A percentile compares a stretch with the other conserved stretches of the same genome.
phyloP scores from a whole-genome alignment of 2,329 filamentous ascomycete genomes.

The Fusarium clavum region DNA sequence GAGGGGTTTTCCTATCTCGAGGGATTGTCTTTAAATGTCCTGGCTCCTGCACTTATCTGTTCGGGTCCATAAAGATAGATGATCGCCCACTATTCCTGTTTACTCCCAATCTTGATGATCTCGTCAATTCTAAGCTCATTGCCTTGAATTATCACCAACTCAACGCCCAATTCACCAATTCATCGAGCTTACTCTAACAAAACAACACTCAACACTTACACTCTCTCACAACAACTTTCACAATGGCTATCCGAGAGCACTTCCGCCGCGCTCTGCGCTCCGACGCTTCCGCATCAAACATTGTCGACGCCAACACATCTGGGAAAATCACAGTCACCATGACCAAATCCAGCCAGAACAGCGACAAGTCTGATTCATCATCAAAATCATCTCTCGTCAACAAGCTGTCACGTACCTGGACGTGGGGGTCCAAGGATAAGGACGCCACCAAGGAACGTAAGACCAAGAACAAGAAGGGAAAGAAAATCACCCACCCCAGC shows the following conservation, averaged over 20 bases:
- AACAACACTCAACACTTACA: background rate
- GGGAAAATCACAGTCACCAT: slow-evolving; percentile 46
- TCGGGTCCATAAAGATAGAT: slow-evolving; percentile 24
- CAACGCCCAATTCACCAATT: slow-evolving; percentile 2
- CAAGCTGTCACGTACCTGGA: slow-evolving; percentile 49
- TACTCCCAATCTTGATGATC: slow-evolving; percentile 14
- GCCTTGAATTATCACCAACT: slow-evolving; percentile 4
- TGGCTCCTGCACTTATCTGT: slow-evolving; percentile 27
- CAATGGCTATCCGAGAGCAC: slow-evolving; percentile 58
- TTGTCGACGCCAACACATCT: slow-evolving; percentile 49
- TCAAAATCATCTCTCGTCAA: slow-evolving; percentile 48
- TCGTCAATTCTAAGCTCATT: slow-evolving; percentile 20
- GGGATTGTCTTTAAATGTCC: slow-evolving; percentile 39
- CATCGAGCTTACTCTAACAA: slow-evolving; percentile 12
- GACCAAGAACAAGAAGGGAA: slow-evolving; percentile 46
- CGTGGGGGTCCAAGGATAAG: slow-evolving; percentile 48
- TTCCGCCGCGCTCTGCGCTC: slow-evolving; percentile 57
- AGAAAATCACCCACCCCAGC: slow-evolving; percentile 54
- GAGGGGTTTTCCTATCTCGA: slow-evolving; percentile 47
- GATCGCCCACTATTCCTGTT: slow-evolving; percentile 19
- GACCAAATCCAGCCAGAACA: slow-evolving; percentile 47
- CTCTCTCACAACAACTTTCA: slow-evolving; percentile 17
- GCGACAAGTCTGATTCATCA: slow-evolving; percentile 45
- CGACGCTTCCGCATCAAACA: slow-evolving; percentile 48
- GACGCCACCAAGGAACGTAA: slow-evolving; percentile 48